Conservation (phyloP, 192 early-diverging fungal species). For the Rhizoclosmatium globosum region DNA sequence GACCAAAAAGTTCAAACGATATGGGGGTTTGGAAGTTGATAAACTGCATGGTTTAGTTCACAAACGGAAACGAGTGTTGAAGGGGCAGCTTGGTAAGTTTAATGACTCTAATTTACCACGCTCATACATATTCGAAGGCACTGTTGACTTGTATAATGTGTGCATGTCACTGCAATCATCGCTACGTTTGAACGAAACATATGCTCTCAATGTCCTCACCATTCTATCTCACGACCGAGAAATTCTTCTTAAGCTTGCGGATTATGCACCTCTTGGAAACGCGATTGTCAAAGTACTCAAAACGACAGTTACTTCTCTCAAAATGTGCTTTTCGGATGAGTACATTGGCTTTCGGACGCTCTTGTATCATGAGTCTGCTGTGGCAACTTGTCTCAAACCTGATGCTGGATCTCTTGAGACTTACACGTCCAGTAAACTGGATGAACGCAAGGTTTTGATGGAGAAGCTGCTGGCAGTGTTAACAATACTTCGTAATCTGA, state of each 20-base stretch:
- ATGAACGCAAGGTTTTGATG: constrained; percentile 1
- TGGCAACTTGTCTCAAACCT: not conserved
- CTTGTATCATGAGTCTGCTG: not conserved
- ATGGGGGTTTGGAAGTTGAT: constrained; percentile 25
- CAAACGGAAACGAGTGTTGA: not conserved
- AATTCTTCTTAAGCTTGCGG: constrained; percentile 13
- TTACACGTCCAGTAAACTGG: not conserved
- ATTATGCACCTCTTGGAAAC: constrained; percentile 20
- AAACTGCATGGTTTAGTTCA: not conserved
- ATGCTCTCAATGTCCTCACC: constrained; percentile 20
- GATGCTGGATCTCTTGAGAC: not conserved
- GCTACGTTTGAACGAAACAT: not conserved
- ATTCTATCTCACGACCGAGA: constrained; percentile 28
- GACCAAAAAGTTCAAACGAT: not conserved
- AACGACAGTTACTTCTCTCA: not conserved
- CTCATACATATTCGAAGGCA: not conserved
- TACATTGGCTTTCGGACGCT: not conserved
- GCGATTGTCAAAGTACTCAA: constrained; percentile 9
- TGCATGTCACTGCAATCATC: constrained; percentile 20
- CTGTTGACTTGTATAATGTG: constrained; percentile 32
- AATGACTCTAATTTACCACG: not conserved
- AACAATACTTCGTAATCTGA: constrained; percentile 31
- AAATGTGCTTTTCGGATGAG: not conserved
- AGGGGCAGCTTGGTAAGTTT: constrained; percentile 6
- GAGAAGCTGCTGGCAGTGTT: constrained; percentile 16